phyloP scores from a whole-genome alignment of 768 basidiomycete species.

The Cystofilobasidium ferigula region DNA sequence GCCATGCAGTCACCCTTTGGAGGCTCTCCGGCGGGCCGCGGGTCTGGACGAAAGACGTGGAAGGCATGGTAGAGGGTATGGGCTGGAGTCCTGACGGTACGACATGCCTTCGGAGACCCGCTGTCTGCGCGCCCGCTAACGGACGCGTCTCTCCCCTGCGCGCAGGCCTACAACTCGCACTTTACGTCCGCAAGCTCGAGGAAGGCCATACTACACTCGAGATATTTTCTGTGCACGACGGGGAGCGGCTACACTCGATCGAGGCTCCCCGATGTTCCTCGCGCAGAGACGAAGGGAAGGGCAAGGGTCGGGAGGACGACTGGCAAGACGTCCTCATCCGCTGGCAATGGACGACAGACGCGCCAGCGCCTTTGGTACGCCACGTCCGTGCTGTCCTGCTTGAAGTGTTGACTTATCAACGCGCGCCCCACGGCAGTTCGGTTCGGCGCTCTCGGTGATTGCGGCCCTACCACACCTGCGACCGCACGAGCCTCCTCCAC shows the following conservation, averaged over 20 bases:
- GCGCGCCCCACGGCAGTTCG: neutral
- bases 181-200: neutral
- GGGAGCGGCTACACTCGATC: neutral
- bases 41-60: conserved; percentile 12
- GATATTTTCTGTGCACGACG: conserved; percentile 15
- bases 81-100: conserved; percentile 24
- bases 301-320: neutral
- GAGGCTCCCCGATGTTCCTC: neutral
- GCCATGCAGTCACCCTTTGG: conserved; percentile 1
- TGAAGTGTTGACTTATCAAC: too few relatives aligned
- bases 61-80: conserved; percentile 4
- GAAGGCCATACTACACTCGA: neutral
- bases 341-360: conserved; percentile 5
- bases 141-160: neutral
- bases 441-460: neutral
- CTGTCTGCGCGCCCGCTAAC: neutral
- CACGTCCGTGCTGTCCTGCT: neutral
- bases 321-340: neutral
- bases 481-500: neutral
- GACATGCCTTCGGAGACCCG: too few relatives aligned
- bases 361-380: neutral
- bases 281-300: neutral
- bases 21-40: conserved; percentile 13
- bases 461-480: neutral
- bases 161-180: conserved; percentile 10